Conservation (phyloP, 1,284 basidiomycete species). For the Trichosporon sp. region DNA sequence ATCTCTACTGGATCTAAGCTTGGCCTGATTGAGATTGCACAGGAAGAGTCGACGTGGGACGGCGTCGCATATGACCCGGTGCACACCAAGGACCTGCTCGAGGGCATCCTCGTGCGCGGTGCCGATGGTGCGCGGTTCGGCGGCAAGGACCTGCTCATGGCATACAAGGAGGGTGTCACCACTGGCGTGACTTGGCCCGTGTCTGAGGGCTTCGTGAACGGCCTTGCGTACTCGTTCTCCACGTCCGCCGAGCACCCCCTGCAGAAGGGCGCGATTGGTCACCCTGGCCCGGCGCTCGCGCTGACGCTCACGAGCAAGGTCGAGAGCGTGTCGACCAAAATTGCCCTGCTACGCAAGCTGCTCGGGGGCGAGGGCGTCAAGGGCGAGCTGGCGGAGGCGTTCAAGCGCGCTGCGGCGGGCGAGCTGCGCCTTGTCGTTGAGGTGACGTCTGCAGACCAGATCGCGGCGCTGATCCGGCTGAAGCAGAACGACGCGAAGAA, state of each 20-base stretch:
- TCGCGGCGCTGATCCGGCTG: conserved; percentile 67
- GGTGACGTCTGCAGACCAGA: conserved; percentile 66
- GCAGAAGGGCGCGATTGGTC: conserved; percentile 63
- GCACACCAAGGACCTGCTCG: conserved; percentile 53
- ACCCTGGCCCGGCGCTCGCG: conserved; percentile 67
- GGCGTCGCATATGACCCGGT: conserved; percentile 46
- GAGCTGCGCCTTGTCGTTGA: conserved; percentile 64
- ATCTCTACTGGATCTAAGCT: conserved; percentile 49
- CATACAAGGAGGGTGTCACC: conserved; percentile 57
- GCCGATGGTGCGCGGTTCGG: conserved; percentile 69
- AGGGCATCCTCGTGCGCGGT: conserved; percentile 60
- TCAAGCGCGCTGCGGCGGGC: conserved; percentile 58
- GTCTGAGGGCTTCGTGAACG: conserved; percentile 54
- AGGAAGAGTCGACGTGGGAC: conserved; percentile 64
- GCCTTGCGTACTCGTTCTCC: conserved; percentile 64
- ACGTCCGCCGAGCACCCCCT: conserved; percentile 62
- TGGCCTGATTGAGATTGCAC: conserved; percentile 50
- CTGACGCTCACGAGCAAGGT: conserved; percentile 57
- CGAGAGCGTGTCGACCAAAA: conserved; percentile 61
- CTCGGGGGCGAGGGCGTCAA: conserved; percentile 43
- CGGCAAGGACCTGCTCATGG: conserved; percentile 62
- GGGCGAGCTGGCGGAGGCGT: conserved; percentile 56
- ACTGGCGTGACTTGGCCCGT: conserved; percentile 55
- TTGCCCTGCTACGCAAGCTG: conserved; percentile 63
- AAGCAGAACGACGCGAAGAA: conserved; percentile 64